Evolutionary conservation across 768 basidiomycete species (phyloP).

Genomic region (Pleurotus cornucopiae): DNA sequence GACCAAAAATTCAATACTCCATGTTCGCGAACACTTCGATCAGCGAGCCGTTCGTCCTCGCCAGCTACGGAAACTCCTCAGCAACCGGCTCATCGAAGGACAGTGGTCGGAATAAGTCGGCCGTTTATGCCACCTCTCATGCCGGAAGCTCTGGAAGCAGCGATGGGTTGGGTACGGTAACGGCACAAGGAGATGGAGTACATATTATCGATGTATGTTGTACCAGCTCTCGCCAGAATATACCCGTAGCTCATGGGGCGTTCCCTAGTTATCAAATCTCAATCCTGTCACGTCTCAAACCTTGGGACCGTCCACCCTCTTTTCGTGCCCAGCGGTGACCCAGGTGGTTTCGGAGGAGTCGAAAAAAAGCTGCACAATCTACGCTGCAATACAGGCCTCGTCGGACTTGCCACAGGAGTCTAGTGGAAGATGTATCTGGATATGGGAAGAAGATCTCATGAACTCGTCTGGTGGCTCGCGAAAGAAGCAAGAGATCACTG

Average conservation of each 20-base stretch:
- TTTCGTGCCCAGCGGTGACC: constrained; percentile 56
- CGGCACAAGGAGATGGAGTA: constrained; percentile 70
- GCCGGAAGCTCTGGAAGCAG: constrained; percentile 26
- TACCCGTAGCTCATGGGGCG: neutral
- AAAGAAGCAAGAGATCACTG: constrained; percentile 35
- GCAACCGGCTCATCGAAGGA: constrained; percentile 20
- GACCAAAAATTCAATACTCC: constrained; percentile 3
- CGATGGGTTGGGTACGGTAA: constrained; percentile 61
- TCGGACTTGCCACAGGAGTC: constrained; percentile 38
- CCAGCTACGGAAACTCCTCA: constrained; percentile 26
- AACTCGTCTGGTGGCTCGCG: constrained; percentile 27
- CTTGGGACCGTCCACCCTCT: constrained; percentile 59
- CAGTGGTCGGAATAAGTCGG: constrained; percentile 16
- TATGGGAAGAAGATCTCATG: constrained; percentile 54
- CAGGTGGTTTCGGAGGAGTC: constrained; percentile 26
- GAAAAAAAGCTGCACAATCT: constrained; percentile 44
- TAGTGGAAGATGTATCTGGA: constrained; percentile 51
- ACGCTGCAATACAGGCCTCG: constrained; percentile 46
- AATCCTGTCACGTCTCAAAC: constrained; percentile 69
- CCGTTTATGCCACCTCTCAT: constrained; percentile 29
- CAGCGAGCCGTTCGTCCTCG: constrained; percentile 34
- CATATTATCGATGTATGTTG: constrained; percentile 67
- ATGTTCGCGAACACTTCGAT: constrained; percentile 20
- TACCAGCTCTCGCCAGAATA: neutral
- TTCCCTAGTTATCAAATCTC: constrained; percentile 51